Evolutionary conservation across 768 basidiomycete species (phyloP).

Genomic region (Russula dissimulans): DNA sequence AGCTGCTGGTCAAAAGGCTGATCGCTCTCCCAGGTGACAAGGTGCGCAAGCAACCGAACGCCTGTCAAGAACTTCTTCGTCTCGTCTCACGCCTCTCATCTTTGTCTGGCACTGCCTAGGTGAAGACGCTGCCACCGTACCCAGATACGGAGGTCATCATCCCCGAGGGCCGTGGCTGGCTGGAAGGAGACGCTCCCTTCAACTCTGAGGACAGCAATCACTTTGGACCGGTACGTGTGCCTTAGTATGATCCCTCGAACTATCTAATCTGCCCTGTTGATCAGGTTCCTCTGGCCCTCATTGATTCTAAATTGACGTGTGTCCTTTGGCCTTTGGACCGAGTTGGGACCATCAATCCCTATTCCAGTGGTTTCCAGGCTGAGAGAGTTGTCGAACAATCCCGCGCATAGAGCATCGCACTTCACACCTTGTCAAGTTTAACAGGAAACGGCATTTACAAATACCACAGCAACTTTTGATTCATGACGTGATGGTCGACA

Average conservation of each 20-base stretch:
- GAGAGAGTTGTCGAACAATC: neutral
- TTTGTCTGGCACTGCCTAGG: conserved; percentile 1
- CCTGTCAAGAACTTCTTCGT: neutral
- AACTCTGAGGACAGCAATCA: conserved; percentile 21
- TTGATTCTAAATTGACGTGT: conserved; percentile 10
- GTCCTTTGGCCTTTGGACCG: conserved; percentile 10
- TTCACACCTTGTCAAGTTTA: neutral
- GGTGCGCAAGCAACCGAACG: neutral
- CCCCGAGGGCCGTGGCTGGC: conserved; percentile 15
- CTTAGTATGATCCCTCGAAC: neutral
- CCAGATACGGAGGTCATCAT: conserved; percentile 13
- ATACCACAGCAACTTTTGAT: neutral
- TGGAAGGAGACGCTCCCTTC: conserved; percentile 18
- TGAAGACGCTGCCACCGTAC: conserved; percentile 19
- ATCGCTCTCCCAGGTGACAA: conserved; percentile 19
- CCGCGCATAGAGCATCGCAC: neutral
- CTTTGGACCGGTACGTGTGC: conserved; percentile 16
- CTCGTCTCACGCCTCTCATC: neutral
- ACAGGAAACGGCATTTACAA: neutral
- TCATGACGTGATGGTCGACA: neutral
- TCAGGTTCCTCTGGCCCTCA: conserved; percentile 13
- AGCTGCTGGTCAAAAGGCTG: conserved; percentile 15
- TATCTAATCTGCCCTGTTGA: neutral
- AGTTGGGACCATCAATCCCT: neutral
- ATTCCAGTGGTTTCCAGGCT: neutral